Base-by-base conservation (phyloP, 2,329 filamentous ascomycete species). In the Tolypocladium endophyticum region DNA sequence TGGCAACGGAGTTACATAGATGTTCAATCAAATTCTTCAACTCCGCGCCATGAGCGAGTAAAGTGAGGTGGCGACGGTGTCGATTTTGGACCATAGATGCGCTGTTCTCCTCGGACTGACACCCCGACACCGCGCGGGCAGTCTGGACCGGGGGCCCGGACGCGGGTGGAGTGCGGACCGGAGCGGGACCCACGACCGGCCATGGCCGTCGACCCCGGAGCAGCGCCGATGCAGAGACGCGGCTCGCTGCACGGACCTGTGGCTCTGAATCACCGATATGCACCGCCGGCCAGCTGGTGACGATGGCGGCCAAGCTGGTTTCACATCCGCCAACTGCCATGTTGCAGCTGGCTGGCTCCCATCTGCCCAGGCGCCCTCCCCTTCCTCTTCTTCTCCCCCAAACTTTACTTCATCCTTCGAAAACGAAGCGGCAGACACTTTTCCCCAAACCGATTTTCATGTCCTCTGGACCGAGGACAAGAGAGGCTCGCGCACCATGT, bases 401-500 rank as follows among this genome's bases (percentile, higher is more conserved):
- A n/a, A n/a, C n/a, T n/a, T n/a, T 7, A 4, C 4, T 41, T 41
- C n/a, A n/a, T n/a, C 38, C 12, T 18, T 39, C 35, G 9, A 36
- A 36, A 12, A 2, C 35, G 9, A 36, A 36, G 35, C 35, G 35
- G 35, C 35, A 36, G 35, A 5, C 2, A 2, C 2, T 36, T 12
- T 12, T 36, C 4, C n/a, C n/a, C 5, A 36, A 5, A 2, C 35
- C 35, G 35, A 11, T 36, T 36, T 36, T 33, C n/a, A 8, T 8
- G 8, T 33, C 30, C 30, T 33, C 30, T 33, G 8, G 30, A 36
- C 35, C 35, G 35, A 8, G 11, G 35, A 36, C 9, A 2, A 36
- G 35, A 36, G 35, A 36, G 35, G 9, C 11, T 9, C 35, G 35
- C 35, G 50, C 9, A 57, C 8, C 8, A 72, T 72, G 69, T 14